Percentiles rank a stretch among this genome's conserved stretches.
Conservation (phyloP, 495 filamentous ascomycete genomes). For the Penicillium cataractarum region DNA sequence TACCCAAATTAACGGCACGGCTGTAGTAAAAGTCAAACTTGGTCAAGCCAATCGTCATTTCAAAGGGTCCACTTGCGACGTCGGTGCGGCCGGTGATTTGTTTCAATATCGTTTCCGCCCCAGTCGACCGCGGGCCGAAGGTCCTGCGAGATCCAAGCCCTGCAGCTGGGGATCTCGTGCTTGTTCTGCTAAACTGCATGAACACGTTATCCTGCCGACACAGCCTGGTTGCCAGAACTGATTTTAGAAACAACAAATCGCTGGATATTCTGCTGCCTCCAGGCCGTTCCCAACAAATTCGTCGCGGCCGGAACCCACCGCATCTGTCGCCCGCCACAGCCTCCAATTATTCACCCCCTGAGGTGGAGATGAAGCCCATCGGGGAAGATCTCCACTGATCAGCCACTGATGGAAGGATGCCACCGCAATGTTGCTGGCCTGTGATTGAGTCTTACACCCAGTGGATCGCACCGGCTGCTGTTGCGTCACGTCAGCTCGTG, state of each 20-base stretch:
- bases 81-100: slow-evolving; percentile 3
- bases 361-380: slow-evolving; percentile 8
- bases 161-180: slow-evolving; percentile 7
- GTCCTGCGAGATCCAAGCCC: slow-evolving; percentile 10
- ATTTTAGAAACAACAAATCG: slow-evolving; percentile 12
- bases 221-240: slow-evolving; percentile 12
- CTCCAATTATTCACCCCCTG: neutral
- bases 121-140: slow-evolving; percentile 1
- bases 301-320: slow-evolving; percentile 10
- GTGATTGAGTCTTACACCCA: neutral
- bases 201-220: slow-evolving; percentile 2
- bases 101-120: slow-evolving; percentile 7
- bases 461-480: neutral
- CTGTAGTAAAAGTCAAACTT: neutral
- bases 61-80: slow-evolving; percentile 12
- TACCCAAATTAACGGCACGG: neutral
- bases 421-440: too few species aligned
- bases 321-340: slow-evolving; percentile 8
- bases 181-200: neutral
- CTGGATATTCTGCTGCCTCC: slow-evolving; percentile 19
- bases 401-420: neutral
- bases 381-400: slow-evolving; percentile 20
- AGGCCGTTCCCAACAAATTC: slow-evolving; percentile 3
- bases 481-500: neutral
- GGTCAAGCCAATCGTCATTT: slow-evolving; percentile 21